Base-by-base conservation (phyloP, 2,329 filamentous ascomycete genomes). In the Dissoconium aciculare region DNA sequence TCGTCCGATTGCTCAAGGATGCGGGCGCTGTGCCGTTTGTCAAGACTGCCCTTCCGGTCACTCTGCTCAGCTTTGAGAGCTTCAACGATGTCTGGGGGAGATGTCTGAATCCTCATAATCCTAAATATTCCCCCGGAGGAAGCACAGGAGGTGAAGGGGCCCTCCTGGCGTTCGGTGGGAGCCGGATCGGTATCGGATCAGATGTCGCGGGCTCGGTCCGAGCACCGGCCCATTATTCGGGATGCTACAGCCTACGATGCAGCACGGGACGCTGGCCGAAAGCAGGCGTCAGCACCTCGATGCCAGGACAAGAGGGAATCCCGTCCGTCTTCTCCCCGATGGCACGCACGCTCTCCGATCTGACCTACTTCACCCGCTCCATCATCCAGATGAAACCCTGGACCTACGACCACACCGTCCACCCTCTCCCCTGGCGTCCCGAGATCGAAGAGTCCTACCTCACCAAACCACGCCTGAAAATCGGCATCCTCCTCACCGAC, bases 181-280 rank as follows among this genome's bases (percentile, higher is more conserved):
- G 82, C 27, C 68, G 84, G 23, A 91, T 94, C 37, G 85, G 85
- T 24, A 78, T 94, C 42, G 87, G 85, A 6, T 85, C 78, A 28
- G 85, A 93, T 54, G 84, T 94, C 11, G 85, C 84, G 10, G 85
- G 87, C 16, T 89, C 80, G 11, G 84, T 94, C 4, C 70, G 85
- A 31, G 76, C 71, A 2, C 87, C 85, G 0, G 87, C 85, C 4
- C 83, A 92, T 45, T 94, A 84, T 60, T 79, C 79, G 2, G 85
- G 85, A 5, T 82, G 87, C 51, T 94, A 92, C 55, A 78, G 78
- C 11, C 59, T 94, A 14, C 73, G 80, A 19, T 93, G 85, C 57
- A 85, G 80, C 3, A 91, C 81, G 1, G 85, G 87, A 2, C 69
- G 85, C 28, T 94, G 85, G 83, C 82, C 83, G 1, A 92, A 91